Base-by-base conservation (phyloP, 2,329 filamentous ascomycete genomes). In the Colletotrichum siamense region DNA sequence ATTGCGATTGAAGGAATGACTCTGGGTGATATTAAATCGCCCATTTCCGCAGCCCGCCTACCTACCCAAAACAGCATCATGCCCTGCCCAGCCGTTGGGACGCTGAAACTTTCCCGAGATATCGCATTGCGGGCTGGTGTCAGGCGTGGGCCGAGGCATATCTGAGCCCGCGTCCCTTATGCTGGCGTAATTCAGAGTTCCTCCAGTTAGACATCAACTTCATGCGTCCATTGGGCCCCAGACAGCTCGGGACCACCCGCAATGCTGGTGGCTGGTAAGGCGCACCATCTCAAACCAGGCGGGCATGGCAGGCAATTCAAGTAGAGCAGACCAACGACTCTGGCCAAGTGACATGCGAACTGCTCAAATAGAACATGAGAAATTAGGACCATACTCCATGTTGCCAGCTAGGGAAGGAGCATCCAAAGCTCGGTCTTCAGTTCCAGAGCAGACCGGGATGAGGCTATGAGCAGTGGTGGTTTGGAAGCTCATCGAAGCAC, bases 401-500 rank as follows among this genome's bases (percentile, higher is more conserved):
- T 13, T 30, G n/a, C 32, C 52, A 61, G 52, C 26, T 16, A 63
- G 61, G 6, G 8, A 22, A 49, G 22, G 49, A 49, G 22, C 18
- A 36, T 18, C 44, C n/a, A 63, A 64, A 73, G 73, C 73, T 73
- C 34, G 16, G 63, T 64, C 44, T 66, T 13, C 10, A 36, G 59
- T n/a, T 32, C 57, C 44, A 52, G 34, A 26, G 36, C 36, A 39
- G 36, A 39, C 73, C 55, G 13, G 73, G 69, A 59, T 76, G 44
- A 64, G 57, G 16, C 57, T 28, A 18, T 18, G 30, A 32, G 69
- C 69, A 73, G 26, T n/a, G 34, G 69, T 68, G 44, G 39, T 69
- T 76, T 76, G 44, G 73, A 73, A 76, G 69, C 70, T 61, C 73
- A n/a, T 76, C 73, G 73, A 76, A 76, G 63, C 73, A 52, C 39